Base-by-base conservation (phyloP, 1,284 basidiomycete genomes). In the Vanrija pseudolonga region DNA sequence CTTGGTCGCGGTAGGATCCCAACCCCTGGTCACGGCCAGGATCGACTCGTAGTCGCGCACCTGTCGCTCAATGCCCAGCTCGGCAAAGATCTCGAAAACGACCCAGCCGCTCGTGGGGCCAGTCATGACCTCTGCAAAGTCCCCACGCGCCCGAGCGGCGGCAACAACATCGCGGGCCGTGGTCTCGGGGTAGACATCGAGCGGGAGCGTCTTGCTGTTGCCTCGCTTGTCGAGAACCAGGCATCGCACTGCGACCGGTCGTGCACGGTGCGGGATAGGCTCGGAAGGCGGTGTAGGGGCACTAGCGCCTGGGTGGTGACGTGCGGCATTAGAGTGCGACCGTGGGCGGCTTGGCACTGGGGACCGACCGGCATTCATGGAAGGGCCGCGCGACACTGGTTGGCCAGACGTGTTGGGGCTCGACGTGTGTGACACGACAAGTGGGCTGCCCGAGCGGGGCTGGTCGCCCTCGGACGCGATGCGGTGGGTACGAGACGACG, bases 41-140 rank as follows among this genome's bases (percentile, higher is more conserved):
- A 94, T 71, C 22, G 85, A 74, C 72, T 96, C 92, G 67, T 86
- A 95, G 66, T 84, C 84, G 55, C 92, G 80, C 45, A 95, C 79
- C 11, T 90, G 90, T 3, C 92, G 86, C 72, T 96, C 91, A 40
- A 58, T 40, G 15, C 68, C 69, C 26, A 71, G 54, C 45, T 76
- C 74, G 11, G 67, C 68, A 54, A 74, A 76, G 3, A 67, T 44
- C 57, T 77, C 76, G 45, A 53, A 67, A 12, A 77, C 55, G 9
- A 71, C 70, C 71, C 74, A 76, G 44, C 58, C 61, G 41, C 57
- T 57, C 6, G 40, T 57, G 36, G 38, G 42, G 1, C 64, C 67
- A 4, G 48, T 52, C 2, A 49, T 40, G 0, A 56, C 47, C 11
- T 62, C 65, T 2, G 44, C 46, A 9, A 73, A 18, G n/a, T 71